Evolutionary conservation across 768 basidiomycete species (phyloP), one percentile per base, ranked within the genome.

Genomic region (Tulasnella sp.): DNA sequence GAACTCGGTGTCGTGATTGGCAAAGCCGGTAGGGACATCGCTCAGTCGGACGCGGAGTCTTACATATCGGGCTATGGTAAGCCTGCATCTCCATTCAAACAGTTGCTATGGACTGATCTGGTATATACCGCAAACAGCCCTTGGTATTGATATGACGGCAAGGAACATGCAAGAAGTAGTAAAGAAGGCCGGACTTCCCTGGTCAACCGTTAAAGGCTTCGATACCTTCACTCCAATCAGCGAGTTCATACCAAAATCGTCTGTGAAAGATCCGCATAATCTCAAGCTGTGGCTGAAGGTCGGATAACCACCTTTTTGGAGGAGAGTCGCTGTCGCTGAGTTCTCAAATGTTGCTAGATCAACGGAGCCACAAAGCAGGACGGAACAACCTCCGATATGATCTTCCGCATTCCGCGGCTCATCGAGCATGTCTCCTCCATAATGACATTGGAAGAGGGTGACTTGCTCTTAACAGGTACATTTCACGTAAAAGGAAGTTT

Each of bases 1-100:
- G 98, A 99, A 85, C 93, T 99, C 70, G 98, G 96, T 29, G 90
- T 99, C n/a, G 89, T 99, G 77, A 96, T 99, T 78, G 96, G 96
- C 75, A 94, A 93, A 85, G 84, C 85, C 5, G 96, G 94, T 61
- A 88, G 95, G 2, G 90, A 98, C 83, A 94, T 99, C 82, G 84
- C 91, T 2, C 89, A 90, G 82, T 86, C 86, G 4, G 86, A 91
- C 70, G 95, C 95, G 10, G 88, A 90, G 51, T 86, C 89, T 0
- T 90, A 97, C 82, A 89, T 99, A 77, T 94, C 95, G 4, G 98
- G 98, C 51, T 99, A 99, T 84, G 91, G 96, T 97, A 81, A 73
- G 84, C 81, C 55, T 16, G 29, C 23, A 29, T 40, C 40, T 48
- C 57, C 37, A 42, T 16, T 37, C 44, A n/a, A n/a, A 39, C 23